Base-by-base conservation (phyloP, 495 filamentous ascomycete genomes). In the Aspergillus indologenus region DNA sequence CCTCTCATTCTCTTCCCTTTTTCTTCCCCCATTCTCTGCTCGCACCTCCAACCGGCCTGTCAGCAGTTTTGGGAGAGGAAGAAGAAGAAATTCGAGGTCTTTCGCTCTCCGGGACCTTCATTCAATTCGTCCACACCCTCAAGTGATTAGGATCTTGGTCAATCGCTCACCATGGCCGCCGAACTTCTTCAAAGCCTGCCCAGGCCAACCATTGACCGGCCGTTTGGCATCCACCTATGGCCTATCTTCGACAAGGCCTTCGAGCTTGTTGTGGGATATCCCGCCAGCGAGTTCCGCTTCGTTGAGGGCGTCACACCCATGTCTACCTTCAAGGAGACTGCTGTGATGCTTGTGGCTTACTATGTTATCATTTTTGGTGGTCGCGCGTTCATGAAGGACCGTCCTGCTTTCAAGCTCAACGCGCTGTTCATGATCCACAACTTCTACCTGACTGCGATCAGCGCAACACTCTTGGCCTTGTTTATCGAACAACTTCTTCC, bases 161-260 rank as follows among this genome's bases (percentile, higher is more conserved):
- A 46, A 19, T 44, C 53, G 57, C 71, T 77, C 70, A 71, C 70
- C 29, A 75, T 83, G 64, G 34, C 34, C 34, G 12, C 34, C 34
- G 80, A 88, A 58, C 70, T 87, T 56, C 75, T 88, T 60, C 82
- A 89, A 64, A 69, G 85, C 59, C 63, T 93, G 53, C 87, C 87
- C 52, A 51, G 86, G 55, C 93, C 93, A 24, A 90, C 90, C 40
- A 79, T 97, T 63, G 92, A 97, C 71, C 84, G 89, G 64, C 94
- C 94, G 14, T 97, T 98, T 70, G 94, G 92, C 68, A 79, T 97
- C 59, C 78, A 89, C 45, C 75, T 98, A 75, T 98, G 94, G 94
- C 93, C 94, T 59, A 83, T 94, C 75, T 98, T 98, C 83, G 87
- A 87, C 77, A 85, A 90, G 76, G 85, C 81, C 66, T 97, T 87